Base-by-base conservation (phyloP, 2,329 filamentous ascomycete genomes). In the Xylariaceae sp. region DNA sequence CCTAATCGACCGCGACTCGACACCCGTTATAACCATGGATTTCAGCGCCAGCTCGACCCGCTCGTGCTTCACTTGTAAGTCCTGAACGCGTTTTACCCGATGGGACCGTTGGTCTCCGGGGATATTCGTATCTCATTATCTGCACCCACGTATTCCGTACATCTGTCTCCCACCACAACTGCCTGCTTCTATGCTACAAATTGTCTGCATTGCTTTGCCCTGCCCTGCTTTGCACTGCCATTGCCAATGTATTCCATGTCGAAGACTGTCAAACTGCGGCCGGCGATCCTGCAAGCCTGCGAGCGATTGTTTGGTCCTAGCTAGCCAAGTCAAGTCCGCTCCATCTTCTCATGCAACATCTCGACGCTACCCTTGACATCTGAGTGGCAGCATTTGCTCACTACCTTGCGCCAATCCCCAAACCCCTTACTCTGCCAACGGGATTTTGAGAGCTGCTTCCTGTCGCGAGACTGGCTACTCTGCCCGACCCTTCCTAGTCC, bases 21-120 rank as follows among this genome's bases (percentile, higher is more conserved):
- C 47, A 49, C 39, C 55, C 61, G 54, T 56, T 62, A 59, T 61
- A 65, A 73, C 67, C 69, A 81, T 81, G 79, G 78, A 81, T 59
- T 77, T 67, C 66, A 30, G 23, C 5, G 66, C 70, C 58, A 66
- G 65, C 58, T 63, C 63, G 59, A 76, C 74, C 64, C 78, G 79
- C 68, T 75, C 77, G 64, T 82, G 80, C 75, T 82, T 81, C 72
- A 78, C 76, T 67, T 80, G 78, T 80, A 69, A 78, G 78, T 67
- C 56, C 15, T 58, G 53, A 53, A 55, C 57, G 57, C 39, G 37
- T 54, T 55, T 10, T 59, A 42, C 53, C 17, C 60, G 63, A 39
- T 11, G 57, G 18, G 44, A 15, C 23, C 34, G 45, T 56, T n/a
- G 55, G 10, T 51, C 34, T 54, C 42, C 35, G 23, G 49, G 51